Evolutionary conservation across 176 grass and related monocot species (phyloP).

Genomic region (Eragrostis curvula): DNA sequence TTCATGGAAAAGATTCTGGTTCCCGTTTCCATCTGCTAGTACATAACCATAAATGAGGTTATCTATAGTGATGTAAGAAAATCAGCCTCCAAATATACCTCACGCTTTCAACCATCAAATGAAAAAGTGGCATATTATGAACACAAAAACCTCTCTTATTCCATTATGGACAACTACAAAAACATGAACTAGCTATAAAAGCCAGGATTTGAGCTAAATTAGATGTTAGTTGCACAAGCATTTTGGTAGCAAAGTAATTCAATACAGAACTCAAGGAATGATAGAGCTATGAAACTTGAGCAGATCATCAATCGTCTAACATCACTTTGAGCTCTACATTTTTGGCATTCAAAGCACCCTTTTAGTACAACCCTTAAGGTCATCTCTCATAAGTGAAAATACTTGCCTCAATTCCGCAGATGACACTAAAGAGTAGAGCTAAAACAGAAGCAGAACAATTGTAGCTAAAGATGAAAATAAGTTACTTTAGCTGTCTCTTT

Average conservation of each 20-base stretch:
- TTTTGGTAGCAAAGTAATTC: not conserved
- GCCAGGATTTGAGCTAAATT: not conserved
- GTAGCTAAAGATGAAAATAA: constrained; percentile 44
- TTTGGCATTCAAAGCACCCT: not conserved
- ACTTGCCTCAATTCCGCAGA: constrained; percentile 10
- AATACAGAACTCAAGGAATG: not conserved
- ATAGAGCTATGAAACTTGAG: not conserved
- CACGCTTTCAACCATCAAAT: constrained; percentile 16
- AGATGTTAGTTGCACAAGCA: constrained; percentile 24
- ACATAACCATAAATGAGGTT: constrained; percentile 13
- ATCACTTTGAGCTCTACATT: too few species aligned
- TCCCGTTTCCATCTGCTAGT: not conserved
- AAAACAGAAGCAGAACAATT: constrained; percentile 15
- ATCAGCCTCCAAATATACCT: not conserved
- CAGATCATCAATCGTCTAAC: not conserved
- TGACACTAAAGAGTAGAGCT: not conserved
- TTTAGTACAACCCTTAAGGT: constrained; percentile 12
- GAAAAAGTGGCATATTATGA: not conserved
- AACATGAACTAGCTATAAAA: constrained; percentile 16
- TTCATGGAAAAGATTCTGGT: not conserved
- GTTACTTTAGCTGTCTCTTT: constrained; percentile 49
- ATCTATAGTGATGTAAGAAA: not conserved
- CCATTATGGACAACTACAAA: not conserved
- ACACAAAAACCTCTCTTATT: constrained; percentile 9
- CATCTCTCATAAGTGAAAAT: not conserved